phyloP scores from a whole-genome alignment of 805 yeast genomes.

The Wickerhamiella siamensis region DNA sequence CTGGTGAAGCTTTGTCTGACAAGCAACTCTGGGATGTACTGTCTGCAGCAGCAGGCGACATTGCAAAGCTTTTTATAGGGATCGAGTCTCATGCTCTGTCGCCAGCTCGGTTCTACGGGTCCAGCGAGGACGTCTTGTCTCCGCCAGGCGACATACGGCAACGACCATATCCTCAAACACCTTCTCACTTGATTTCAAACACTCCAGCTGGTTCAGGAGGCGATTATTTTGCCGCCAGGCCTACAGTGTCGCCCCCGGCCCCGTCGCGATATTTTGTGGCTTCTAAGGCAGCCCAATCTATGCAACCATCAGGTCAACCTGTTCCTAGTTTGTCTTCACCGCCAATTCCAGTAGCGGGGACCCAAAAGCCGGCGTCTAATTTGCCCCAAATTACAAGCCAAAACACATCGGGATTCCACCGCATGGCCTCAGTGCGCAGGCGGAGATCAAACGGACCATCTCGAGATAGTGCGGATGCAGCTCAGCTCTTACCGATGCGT shows the following conservation, averaged over 20 bases:
- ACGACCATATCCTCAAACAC: conserved; percentile 6
- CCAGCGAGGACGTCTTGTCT: conserved; percentile 12
- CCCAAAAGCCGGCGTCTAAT: neutral
- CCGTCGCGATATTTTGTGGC: neutral
- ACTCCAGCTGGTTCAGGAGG: neutral
- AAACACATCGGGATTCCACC: conserved; percentile 7
- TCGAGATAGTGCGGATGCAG: conserved; percentile 36
- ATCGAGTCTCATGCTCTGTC: conserved; percentile 13
- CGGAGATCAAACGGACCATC: conserved; percentile 34
- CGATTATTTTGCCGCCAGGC: conserved; percentile 7
- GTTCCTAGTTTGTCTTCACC: neutral
- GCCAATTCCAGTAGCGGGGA: neutral
- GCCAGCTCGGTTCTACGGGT: conserved; percentile 8
- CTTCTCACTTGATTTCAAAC: conserved; percentile 5
- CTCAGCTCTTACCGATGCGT: conserved; percentile 47
- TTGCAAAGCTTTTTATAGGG: conserved; percentile 14
- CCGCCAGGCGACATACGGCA: conserved; percentile 6
- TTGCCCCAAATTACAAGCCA: conserved; percentile 2
- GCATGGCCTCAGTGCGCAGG: neutral
- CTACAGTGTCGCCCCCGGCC: neutral
- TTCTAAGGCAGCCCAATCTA: neutral
- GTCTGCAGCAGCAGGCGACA: conserved; percentile 18
- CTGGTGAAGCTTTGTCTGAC: conserved; percentile 22
- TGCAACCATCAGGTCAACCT: no score
- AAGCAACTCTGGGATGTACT: conserved; percentile 18